A percentile compares a stretch with the other conserved stretches of the same genome.
Conservation (phyloP, 2,329 filamentous ascomycete species). For the Ophiostoma tasmaniense region DNA sequence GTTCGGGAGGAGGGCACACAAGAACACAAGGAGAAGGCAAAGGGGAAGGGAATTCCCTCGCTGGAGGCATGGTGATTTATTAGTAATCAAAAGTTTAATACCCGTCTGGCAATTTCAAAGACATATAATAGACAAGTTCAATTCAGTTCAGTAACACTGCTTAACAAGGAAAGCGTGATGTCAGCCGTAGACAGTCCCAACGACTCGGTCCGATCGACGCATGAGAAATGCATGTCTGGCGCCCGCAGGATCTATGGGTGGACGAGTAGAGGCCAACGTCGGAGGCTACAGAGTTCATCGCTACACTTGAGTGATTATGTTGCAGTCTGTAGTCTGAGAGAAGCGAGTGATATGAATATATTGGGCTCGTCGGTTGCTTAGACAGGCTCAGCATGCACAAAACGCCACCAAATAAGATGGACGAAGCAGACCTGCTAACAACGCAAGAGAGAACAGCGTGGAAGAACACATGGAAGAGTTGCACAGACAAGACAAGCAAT, state of each 20-base stretch:
- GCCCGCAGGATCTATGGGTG: neutral
- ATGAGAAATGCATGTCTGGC: neutral
- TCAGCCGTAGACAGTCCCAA: neutral
- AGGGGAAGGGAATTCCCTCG: neutral
- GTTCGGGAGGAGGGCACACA: neutral
- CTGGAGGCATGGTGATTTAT: neutral
- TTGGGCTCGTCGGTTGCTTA: neutral
- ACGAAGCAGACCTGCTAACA: neutral
- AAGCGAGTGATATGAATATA: neutral
- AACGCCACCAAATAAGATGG: neutral
- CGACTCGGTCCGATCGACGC: neutral
- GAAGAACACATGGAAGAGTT: neutral
- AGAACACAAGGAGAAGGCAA: neutral
- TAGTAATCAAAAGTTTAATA: neutral
- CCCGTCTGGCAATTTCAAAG: neutral
- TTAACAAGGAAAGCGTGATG: neutral
- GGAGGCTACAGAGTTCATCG: neutral
- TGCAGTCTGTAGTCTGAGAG: neutral
- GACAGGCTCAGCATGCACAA: neutral
- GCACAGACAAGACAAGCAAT: neutral
- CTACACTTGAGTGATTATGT: neutral
- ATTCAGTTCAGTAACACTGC: neutral
- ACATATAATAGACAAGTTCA: neutral
- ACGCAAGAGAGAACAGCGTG: neutral
- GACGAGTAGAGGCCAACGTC: neutral